Conservation (phyloP, 352 stramenopile species). For the Globisporangium nagaii region DNA sequence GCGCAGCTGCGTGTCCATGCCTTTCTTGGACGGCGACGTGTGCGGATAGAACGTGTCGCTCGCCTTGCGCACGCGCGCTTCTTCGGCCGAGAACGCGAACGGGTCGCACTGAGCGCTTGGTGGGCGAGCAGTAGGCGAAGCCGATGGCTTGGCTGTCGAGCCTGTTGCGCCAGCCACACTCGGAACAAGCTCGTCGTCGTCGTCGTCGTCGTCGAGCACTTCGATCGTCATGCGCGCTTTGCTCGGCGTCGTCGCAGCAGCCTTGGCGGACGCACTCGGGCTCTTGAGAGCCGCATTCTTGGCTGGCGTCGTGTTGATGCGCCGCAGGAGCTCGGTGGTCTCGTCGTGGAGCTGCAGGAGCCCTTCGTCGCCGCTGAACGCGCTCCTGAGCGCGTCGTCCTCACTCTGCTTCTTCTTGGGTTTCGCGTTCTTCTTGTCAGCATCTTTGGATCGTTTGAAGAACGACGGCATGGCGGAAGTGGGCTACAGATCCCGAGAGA, state of each 20-base stretch:
- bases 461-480: conserved; percentile 16
- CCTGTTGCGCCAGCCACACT: no score
- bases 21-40: conserved; percentile 42
- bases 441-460: conserved; percentile 6
- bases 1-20: conserved; percentile 32
- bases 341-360: conserved; percentile 58
- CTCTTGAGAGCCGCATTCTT: conserved; percentile 17
- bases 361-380: conserved; percentile 39
- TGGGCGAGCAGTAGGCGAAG: background rate
- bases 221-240: conserved; percentile 63
- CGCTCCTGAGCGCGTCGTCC: conserved; percentile 1
- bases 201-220: conserved; percentile 48
- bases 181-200: conserved; percentile 22
- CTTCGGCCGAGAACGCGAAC: conserved; percentile 49
- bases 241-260: background rate
- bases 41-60: conserved; percentile 64
- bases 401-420: background rate
- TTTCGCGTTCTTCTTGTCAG: background rate
- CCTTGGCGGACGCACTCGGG: conserved; percentile 9
- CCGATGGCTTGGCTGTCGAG: background rate
- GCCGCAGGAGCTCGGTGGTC: conserved; percentile 47
- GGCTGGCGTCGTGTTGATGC: conserved; percentile 44
- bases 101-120: conserved; percentile 14
- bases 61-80: conserved; percentile 41
- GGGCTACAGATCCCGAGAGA: no score